Evolutionary conservation across 192 early-diverging fungal species (phyloP).

Genomic region (Coemansia aciculifera): DNA sequence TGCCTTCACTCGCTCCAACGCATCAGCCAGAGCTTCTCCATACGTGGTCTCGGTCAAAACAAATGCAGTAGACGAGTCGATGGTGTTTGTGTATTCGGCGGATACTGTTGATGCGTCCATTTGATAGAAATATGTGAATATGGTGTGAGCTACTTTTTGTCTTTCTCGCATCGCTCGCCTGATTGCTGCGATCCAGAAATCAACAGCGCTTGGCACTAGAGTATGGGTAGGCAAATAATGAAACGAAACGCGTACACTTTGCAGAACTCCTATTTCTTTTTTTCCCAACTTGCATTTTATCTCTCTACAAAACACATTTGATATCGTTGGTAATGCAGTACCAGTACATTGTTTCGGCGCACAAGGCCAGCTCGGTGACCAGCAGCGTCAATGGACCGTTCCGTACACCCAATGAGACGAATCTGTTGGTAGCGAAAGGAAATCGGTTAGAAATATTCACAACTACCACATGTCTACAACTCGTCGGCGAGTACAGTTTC

Average conservation of each 20-base stretch:
- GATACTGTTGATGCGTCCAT: conserved; percentile 13
- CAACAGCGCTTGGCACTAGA: background rate
- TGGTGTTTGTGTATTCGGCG: conserved; percentile 14
- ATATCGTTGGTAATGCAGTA: conserved; percentile 42
- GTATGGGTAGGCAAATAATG: background rate
- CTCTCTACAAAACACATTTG: background rate
- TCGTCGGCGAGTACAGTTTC: conserved; percentile 60
- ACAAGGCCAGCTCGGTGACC: conserved; percentile 73
- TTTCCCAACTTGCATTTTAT: background rate
- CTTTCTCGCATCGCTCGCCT: background rate
- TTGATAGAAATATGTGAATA: background rate
- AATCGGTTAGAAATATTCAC: conserved; percentile 59
- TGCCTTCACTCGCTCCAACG: conserved; percentile 23
- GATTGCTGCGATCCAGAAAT: background rate
- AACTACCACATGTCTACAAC: conserved; percentile 46
- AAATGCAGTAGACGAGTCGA: conserved; percentile 13
- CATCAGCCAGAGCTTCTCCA: conserved; percentile 8
- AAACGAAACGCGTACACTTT: background rate
- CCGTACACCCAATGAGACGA: conserved; percentile 59
- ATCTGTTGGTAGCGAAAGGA: conserved; percentile 69
- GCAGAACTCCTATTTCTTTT: background rate
- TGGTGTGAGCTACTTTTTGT: background rate
- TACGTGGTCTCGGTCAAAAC: background rate
- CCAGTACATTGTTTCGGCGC: conserved; percentile 79
- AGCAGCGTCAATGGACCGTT: conserved; percentile 68